Conservation (phyloP, 2,329 filamentous ascomycete species). For the Sarocladium kiliense region DNA sequence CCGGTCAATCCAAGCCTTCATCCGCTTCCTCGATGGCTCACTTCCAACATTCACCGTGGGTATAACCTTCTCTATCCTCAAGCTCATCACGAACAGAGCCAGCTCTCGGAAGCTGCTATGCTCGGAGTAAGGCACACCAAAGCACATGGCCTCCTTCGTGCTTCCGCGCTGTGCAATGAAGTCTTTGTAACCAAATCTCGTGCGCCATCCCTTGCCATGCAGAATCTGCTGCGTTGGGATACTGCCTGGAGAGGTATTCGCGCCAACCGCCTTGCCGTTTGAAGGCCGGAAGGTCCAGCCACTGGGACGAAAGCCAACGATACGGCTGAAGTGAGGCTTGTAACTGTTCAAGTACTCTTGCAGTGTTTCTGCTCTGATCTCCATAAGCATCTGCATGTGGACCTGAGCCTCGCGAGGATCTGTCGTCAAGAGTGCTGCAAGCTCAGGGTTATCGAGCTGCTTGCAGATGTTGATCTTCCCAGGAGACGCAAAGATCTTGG, state of each 20-base stretch:
- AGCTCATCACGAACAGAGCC: constrained; percentile 83
- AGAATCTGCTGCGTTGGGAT: constrained; percentile 47
- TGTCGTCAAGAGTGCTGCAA: constrained; percentile 70
- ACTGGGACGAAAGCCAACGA: constrained; percentile 86
- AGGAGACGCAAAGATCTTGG: constrained; percentile 84
- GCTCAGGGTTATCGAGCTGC: constrained; percentile 79
- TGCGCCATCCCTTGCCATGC: constrained; percentile 66
- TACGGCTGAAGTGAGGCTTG: constrained; percentile 75
- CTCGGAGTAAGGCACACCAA: constrained; percentile 92
- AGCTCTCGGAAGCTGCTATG: constrained; percentile 93
- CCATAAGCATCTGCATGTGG: constrained; percentile 95
- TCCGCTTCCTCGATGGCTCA: constrained; percentile 49
- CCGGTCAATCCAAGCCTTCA: constrained; percentile 61
- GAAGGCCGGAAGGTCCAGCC: constrained; percentile 89
- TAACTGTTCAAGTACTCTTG: constrained; percentile 81
- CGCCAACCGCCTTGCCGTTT: constrained; percentile 47
- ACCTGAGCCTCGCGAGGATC: constrained; percentile 85
- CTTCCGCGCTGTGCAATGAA: constrained; percentile 79
- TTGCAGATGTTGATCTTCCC: constrained; percentile 79
- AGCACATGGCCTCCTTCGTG: constrained; percentile 77
- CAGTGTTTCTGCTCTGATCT: constrained; percentile 86
- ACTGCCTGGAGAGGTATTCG: constrained; percentile 42
- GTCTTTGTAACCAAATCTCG: constrained; percentile 64
- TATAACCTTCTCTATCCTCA: constrained; percentile 84
- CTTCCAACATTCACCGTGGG: constrained; percentile 83